Conservation (phyloP, 805 yeast species). For the Pichia cephalocereana region DNA sequence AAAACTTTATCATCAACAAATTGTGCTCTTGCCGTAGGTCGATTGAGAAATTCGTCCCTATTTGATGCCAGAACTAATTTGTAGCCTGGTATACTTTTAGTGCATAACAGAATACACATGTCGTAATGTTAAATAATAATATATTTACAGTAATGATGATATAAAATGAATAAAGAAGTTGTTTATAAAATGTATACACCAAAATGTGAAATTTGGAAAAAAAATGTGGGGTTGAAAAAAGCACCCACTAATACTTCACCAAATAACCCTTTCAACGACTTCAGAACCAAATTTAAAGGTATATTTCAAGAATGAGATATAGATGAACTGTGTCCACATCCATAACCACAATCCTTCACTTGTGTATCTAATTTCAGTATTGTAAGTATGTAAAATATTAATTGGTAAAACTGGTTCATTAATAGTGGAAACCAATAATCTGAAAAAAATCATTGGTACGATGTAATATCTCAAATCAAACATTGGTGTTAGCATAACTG, state of each 20-base stretch:
- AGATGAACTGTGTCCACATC: slow-evolving; percentile 43
- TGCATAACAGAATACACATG: slow-evolving; percentile 75
- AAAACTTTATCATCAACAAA: slow-evolving; percentile 30
- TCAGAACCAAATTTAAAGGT: slow-evolving; percentile 55
- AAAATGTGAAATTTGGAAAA: no score
- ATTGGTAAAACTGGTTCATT: slow-evolving; percentile 20
- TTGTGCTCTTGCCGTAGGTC: slow-evolving; percentile 60
- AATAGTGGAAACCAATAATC: slow-evolving; percentile 44
- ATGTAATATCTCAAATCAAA: slow-evolving; percentile 93
- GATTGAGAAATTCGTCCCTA: slow-evolving; percentile 72
- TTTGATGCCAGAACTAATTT: slow-evolving; percentile 73
- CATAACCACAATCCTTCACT: slow-evolving; percentile 58
- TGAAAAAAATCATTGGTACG: slow-evolving; percentile 68
- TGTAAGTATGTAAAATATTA: slow-evolving; percentile 15
- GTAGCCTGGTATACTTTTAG: slow-evolving; percentile 62
- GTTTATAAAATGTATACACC: no score
- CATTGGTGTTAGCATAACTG: slow-evolving; percentile 82
- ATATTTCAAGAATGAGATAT: slow-evolving; percentile 46
- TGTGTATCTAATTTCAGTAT: slow-evolving; percentile 27
- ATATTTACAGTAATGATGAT: no score
- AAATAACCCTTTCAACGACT: slow-evolving; percentile 70
- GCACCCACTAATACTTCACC: slow-evolving; percentile 38
- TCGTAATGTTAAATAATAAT: no score
- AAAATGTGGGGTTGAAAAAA: no score
- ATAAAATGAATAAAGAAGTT: no score